Evolutionary conservation across 2,329 filamentous ascomycete genomes (phyloP), one percentile per base, ranked within the genome.

Genomic region (Penicillium sp.): DNA sequence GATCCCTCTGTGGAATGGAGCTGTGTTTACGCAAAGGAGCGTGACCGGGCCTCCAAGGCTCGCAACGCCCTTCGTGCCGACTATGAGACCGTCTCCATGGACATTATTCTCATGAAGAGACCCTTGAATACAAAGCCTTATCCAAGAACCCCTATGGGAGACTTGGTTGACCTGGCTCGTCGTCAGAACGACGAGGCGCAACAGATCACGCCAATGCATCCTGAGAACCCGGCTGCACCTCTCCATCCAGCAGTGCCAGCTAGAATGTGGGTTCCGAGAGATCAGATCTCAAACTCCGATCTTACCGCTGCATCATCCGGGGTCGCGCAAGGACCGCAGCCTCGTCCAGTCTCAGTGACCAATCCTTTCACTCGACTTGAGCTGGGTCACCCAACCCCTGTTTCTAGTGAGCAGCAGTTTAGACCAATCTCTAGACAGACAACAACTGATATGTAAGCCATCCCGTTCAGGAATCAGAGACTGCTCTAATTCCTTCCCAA

Each of bases 11-110:
- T 73, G 15, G 69, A 75, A 59, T 78, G 76, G 74, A 71, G 63
- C n/a, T 75, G 69, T 50, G 74, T 71, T n/a, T 77, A 76, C 61
- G 68, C 74, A 25, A 71, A 74, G 49, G 71, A 71, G 53, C 67
- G 71, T 6, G 63, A 70, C 28, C 66, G 69, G 47, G 55, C 66
- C 0, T 63, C 67, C 45, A 71, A 70, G 56, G 65, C 71, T 25
- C 71, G 71, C 56, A 66, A 69, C 42, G 58, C 64, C 55, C 64
- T 65, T 35, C 67, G 62, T 1, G 61, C 66, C n/a, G 69, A 72
- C 49, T 71, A 71, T 15, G 71, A 75, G 28, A 74, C 69, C 12
- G 58, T 68, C 31, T 71, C 68, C 4, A 72, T 77, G 68, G 66
- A 74, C 31, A 62, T 77, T n/a, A 68, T 78, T 12, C 57, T 77